Base-by-base conservation (phyloP, 2,329 filamentous ascomycete genomes). In the Cladosporium velox region DNA sequence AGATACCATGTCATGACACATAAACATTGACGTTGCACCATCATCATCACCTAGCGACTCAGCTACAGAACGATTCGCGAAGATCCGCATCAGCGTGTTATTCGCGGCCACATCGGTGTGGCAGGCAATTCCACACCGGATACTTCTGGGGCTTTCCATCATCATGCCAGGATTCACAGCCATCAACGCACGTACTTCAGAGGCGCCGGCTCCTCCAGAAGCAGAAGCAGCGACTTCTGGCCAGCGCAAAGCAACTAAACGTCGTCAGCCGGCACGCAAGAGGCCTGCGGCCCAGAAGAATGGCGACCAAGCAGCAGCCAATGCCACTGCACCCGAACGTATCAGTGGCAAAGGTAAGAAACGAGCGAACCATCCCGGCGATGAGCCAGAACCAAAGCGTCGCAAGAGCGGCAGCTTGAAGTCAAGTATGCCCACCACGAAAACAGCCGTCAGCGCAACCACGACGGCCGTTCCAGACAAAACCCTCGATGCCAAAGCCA, bases 91-190 rank as follows among this genome's bases (percentile, higher is more conserved):
- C 41, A 21, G 41, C 41, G 4, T n/a, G 41, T 12, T 24, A 3
- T 47, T 3, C 41, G 12, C 41, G 8, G 41, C 7, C 41, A 21
- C 41, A 11, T 44, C 41, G 18, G 41, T 47, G n/a, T 24, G 41
- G n/a, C n/a, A 47, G 8, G n/a, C 41, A 21, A 11, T 11, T 24
- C n/a, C 41, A 47, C 41, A 11, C 4, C 3, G 21, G 8, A 21
- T 7, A 47, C n/a, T 21, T 47, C n/a, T 47, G n/a, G n/a, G 41
- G n/a, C n/a, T 12, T 4, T 21, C 18, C 11, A 28, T 38, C 44
- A 38, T 21, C 18, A 65, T 65, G 64, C 47, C 64, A 32, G 67
- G 61, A 21, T 72, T 72, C 64, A 72, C 71, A 14, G 54, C 71
- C 41, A 72, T 72, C 65, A 72, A 72, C 49, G 34, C 66, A 24